Conservation (phyloP, 805 yeast species). For the Pichia californica region DNA sequence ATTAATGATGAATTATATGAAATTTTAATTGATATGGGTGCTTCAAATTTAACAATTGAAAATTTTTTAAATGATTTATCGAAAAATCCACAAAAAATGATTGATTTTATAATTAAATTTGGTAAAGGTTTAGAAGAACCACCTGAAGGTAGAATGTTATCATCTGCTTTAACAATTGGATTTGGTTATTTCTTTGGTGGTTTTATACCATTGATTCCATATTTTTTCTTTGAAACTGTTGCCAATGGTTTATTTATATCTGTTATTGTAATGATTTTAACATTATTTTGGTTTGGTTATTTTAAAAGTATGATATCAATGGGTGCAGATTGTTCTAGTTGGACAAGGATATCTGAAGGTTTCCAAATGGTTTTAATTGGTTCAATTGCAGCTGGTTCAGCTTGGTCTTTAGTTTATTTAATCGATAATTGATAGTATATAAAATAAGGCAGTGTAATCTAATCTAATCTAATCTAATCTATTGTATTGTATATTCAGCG, state of each 20-base stretch:
- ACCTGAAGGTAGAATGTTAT: slow-evolving; percentile 81
- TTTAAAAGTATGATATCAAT: slow-evolving; percentile 78
- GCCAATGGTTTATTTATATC: slow-evolving; percentile 70
- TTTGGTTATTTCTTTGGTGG: slow-evolving; percentile 87
- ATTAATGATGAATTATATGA: slow-evolving; percentile 78
- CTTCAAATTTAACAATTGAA: slow-evolving; percentile 64
- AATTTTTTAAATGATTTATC: slow-evolving; percentile 75
- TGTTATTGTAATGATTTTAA: slow-evolving; percentile 73
- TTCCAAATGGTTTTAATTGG: slow-evolving; percentile 91
- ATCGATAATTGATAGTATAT: slow-evolving; percentile 38
- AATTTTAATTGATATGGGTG: slow-evolving; percentile 67
- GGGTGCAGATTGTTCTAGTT: slow-evolving; percentile 64
- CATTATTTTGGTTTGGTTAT: slow-evolving; percentile 83
- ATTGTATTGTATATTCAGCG: too few relatives aligned
- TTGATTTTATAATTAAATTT: slow-evolving; percentile 79
- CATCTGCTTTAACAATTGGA: slow-evolving; percentile 88
- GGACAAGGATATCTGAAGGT: slow-evolving; percentile 68
- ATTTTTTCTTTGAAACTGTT: slow-evolving; percentile 75
- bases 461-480: too few relatives aligned
- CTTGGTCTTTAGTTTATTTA: slow-evolving; percentile 83
- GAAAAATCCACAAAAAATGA: slow-evolving; percentile 67
- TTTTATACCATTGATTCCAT: slow-evolving; percentile 83
- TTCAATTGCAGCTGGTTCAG: slow-evolving; percentile 95
- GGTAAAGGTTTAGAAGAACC: slow-evolving; percentile 96
- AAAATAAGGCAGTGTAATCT: too few relatives aligned